Evolutionary conservation across 495 filamentous ascomycete species (phyloP), one percentile per base, ranked within the genome.

Genomic region (Talaromyces liani): DNA sequence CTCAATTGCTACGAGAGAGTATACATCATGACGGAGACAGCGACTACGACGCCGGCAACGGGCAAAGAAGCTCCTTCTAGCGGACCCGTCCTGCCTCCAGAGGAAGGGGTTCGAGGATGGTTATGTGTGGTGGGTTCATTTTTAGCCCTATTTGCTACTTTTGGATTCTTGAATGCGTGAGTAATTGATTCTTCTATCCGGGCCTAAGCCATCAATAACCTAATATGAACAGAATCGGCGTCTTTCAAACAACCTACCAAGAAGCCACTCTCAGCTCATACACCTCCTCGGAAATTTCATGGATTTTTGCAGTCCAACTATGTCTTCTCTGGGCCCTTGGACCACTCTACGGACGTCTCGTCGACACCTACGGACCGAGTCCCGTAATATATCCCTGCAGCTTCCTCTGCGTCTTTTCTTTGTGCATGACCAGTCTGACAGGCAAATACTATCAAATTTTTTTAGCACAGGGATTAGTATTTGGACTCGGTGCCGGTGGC

Each of bases 271-370:
- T 77, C 1, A 31, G 53, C 4, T 27, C 67, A 6, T 71, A 76
- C 41, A 64, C 59, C 9, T 54, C 71, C 0, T 74, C 69, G 14
- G 63, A 67, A 1, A 73, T 77, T 29, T 66, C 74, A 53, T 77
- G 74, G 75, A 73, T 76, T 33, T 70, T 76, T 56, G 64, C 75
- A 31, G 55, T 76, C 12, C 72, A 76, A 57, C n/a, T 71, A 12
- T 62, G 58, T 54, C 60, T 75, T 9, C 66, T 77, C 65, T 77
- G 68, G 68, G 65, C 67, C 4, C 65, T 60, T 7, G 73, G 72
- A 6, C 73, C 71, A 4, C 56, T 77, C 4, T 73, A 62, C 29
- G 74, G 75, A 16, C 65, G 71, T 6, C 31, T 78, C 6, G 56
- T 71, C 33, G 74, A 78, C 25, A 71, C 68, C 3, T 72, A 73